Evolutionary conservation across 192 early-diverging fungal species (phyloP).

Genomic region (Backusella psychrophila): DNA sequence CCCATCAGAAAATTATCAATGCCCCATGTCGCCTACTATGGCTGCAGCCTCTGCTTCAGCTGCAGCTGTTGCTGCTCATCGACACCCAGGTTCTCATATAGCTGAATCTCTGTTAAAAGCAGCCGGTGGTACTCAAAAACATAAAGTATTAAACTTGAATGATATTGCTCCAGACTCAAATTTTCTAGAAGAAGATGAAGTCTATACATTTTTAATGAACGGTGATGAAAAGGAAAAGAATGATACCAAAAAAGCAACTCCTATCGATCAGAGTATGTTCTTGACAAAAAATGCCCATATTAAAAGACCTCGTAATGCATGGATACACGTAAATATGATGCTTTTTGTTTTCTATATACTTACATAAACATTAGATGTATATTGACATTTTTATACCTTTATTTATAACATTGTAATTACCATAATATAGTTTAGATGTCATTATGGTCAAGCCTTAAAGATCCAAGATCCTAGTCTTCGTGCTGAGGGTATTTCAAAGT

Average conservation of each 20-base stretch:
- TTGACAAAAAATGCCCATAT: constrained; percentile 39
- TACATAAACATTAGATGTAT: not conserved
- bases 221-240: not conserved
- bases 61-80: constrained; percentile 6
- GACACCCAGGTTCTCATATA: constrained; percentile 6
- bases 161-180: not conserved
- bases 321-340: constrained; percentile 34
- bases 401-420: not conserved
- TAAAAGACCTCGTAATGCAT: constrained; percentile 39
- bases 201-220: not conserved
- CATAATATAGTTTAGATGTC: constrained; percentile 33
- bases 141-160: not conserved
- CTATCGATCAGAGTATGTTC: constrained; percentile 29
- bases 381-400: not conserved
- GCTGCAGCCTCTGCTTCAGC: constrained; percentile 29
- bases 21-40: constrained; percentile 12
- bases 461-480: constrained; percentile 36
- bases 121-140: not conserved
- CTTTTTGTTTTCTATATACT: not conserved
- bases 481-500: constrained; percentile 41
- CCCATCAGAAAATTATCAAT: not conserved
- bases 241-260: not conserved
- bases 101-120: constrained; percentile 6
- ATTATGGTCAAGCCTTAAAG: constrained; percentile 40
- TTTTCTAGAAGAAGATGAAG: constrained; percentile 1